phyloP scores from a whole-genome alignment of 495 filamentous ascomycete genomes.

The Penicillium egyptiacum region DNA sequence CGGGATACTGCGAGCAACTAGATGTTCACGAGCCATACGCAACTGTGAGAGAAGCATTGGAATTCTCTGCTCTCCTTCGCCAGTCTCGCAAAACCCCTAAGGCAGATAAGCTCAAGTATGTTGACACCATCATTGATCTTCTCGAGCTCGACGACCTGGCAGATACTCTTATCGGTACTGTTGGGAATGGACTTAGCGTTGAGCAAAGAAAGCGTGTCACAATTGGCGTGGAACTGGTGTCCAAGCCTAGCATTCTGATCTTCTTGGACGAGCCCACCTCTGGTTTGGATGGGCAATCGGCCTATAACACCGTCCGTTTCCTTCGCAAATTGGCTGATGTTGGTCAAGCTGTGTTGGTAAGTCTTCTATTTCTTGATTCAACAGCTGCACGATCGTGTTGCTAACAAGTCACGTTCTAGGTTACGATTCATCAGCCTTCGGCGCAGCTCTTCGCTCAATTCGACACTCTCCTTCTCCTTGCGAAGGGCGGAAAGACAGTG shows the following conservation, averaged over 20 bases:
- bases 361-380: neutral
- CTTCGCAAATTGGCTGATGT: constrained; percentile 62
- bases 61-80: constrained; percentile 59
- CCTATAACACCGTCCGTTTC: constrained; percentile 64
- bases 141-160: constrained; percentile 58
- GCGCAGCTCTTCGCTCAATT: constrained; percentile 71
- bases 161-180: constrained; percentile 52
- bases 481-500: constrained; percentile 65
- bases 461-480: constrained; percentile 67
- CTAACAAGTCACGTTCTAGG: neutral
- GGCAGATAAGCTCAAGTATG: constrained; percentile 60
- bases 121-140: constrained; percentile 56
- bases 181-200: constrained; percentile 54
- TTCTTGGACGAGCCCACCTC: constrained; percentile 80
- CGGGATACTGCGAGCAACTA: constrained; percentile 60
- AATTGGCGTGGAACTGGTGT: constrained; percentile 67
- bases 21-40: constrained; percentile 60
- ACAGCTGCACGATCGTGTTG: neutral
- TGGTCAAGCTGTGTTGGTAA: constrained; percentile 64
- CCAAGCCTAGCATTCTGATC: constrained; percentile 65
- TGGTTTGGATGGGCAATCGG: constrained; percentile 62
- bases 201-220: constrained; percentile 65
- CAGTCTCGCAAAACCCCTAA: constrained; percentile 52
- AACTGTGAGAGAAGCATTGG: constrained; percentile 61
- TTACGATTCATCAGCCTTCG: constrained; percentile 77